A percentile compares a stretch with the other conserved stretches of the same genome.
Evolutionary conservation across 2,329 filamentous ascomycete species (phyloP).

Genomic region (Pseudophaeomoniella oleicola): DNA sequence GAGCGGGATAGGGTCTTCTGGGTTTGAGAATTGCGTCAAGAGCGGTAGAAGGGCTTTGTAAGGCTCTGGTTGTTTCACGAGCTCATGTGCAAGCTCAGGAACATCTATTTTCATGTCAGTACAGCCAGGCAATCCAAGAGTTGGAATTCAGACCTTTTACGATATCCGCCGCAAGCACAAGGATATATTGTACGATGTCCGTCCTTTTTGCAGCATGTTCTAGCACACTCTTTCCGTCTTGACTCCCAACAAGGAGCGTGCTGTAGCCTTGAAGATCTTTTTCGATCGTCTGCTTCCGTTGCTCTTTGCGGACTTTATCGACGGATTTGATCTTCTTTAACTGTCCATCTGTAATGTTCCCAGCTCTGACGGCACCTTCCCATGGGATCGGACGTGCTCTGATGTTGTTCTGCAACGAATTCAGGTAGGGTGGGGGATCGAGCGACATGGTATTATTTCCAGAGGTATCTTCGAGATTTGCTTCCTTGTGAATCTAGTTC

Average conservation of each 20-base stretch:
- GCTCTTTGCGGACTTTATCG: constrained; percentile 89
- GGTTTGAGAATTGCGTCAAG: constrained; percentile 67
- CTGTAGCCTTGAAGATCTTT: constrained; percentile 67
- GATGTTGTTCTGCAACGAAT: constrained; percentile 91
- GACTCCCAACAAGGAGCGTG: constrained; percentile 59
- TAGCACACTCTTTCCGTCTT: constrained; percentile 56
- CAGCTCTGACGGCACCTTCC: constrained; percentile 88
- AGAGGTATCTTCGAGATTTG: no score
- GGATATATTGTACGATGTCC: constrained; percentile 88
- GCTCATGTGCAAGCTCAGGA: constrained; percentile 59
- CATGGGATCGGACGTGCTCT: constrained; percentile 90
- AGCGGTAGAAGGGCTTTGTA: constrained; percentile 72
- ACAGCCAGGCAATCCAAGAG: no score
- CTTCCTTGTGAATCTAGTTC: no score
- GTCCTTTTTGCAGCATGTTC: constrained; percentile 72
- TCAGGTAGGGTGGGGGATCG: constrained; percentile 76
- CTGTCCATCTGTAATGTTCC: constrained; percentile 86
- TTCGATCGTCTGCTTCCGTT: constrained; percentile 70
- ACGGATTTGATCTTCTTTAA: constrained; percentile 91
- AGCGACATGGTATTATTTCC: constrained; percentile 77
- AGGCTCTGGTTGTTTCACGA: constrained; percentile 56
- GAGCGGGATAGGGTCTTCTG: constrained; percentile 75
- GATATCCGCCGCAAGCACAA: constrained; percentile 77
- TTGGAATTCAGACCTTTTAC: constrained; percentile 84
- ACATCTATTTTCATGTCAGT: constrained; percentile 51